phyloP scores from a whole-genome alignment of 768 basidiomycete genomes.

The Myochromella boudieri region DNA sequence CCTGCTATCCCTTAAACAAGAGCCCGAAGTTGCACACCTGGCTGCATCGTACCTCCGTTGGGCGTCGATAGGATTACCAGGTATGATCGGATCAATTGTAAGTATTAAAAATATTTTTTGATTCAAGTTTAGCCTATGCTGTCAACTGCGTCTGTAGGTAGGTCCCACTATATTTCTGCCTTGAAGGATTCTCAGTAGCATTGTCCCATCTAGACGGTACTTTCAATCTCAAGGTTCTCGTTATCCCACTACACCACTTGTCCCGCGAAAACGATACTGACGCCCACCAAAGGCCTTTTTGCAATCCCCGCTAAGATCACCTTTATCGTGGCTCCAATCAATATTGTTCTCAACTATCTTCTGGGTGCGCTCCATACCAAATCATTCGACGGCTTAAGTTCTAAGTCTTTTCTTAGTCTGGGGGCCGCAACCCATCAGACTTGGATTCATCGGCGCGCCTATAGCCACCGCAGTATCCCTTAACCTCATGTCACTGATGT shows the following conservation, averaged over 20 bases:
- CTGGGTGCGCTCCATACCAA: constrained; percentile 52
- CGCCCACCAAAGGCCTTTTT: constrained; percentile 72
- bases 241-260: background rate
- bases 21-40: constrained; percentile 78
- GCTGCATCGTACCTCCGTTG: constrained; percentile 79
- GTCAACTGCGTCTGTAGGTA: constrained; percentile 52
- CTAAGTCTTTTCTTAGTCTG: constrained; percentile 48
- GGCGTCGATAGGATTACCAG: constrained; percentile 76
- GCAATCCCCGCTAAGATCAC: constrained; percentile 83
- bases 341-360: constrained; percentile 78
- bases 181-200: background rate
- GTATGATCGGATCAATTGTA: constrained; percentile 28
- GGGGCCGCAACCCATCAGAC: constrained; percentile 74
- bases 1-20: constrained; percentile 73
- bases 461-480: constrained; percentile 87
- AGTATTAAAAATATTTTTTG: background rate
- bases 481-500: constrained; percentile 73
- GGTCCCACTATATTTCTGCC: constrained; percentile 10
- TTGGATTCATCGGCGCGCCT: constrained; percentile 93
- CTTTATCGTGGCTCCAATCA: constrained; percentile 80
- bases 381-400: background rate
- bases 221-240: constrained; percentile 77
- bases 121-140: constrained; percentile 35
- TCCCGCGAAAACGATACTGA: background rate
- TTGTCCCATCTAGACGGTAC: constrained; percentile 48